Conservation (phyloP, 345 rosid species). For the Camelina laxa region DNA sequence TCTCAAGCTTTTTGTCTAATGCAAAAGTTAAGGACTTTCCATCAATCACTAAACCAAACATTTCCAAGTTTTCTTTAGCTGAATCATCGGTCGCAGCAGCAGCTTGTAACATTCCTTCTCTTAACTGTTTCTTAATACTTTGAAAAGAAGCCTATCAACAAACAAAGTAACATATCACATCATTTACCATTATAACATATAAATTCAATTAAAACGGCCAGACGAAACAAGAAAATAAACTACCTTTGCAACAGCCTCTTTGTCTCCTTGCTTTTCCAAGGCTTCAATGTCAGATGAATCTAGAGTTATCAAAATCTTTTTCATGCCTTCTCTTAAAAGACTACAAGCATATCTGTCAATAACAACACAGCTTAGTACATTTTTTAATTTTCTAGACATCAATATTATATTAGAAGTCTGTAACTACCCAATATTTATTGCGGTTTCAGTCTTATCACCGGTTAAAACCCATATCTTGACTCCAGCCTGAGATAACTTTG, state of each 20-base stretch:
- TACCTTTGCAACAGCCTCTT: constrained; percentile 62
- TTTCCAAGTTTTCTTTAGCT: constrained; percentile 34
- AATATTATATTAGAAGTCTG: not conserved
- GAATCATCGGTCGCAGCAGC: constrained; percentile 19
- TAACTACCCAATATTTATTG: constrained; percentile 83
- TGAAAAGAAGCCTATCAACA: constrained; percentile 60
- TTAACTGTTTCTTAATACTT: constrained; percentile 59
- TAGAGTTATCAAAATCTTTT: constrained; percentile 62
- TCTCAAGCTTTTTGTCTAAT: constrained; percentile 52
- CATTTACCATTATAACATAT: constrained; percentile 6
- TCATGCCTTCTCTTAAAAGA: constrained; percentile 79
- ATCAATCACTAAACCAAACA: constrained; percentile 79
- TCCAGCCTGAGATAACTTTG: constrained; percentile 77
- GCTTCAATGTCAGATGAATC: constrained; percentile 66
- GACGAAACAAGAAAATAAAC: constrained; percentile 7
- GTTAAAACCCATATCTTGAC: constrained; percentile 90
- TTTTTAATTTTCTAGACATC: constrained; percentile 14
- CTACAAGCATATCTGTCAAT: constrained; percentile 75
- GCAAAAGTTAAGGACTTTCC: constrained; percentile 80
- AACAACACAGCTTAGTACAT: constrained; percentile 22
- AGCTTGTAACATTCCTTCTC: constrained; percentile 48
- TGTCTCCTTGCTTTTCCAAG: constrained; percentile 66
- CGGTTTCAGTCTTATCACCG: constrained; percentile 92
- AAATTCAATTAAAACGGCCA: not conserved
- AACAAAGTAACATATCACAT: not conserved